Base-by-base conservation (phyloP, 208 protist species). In the Trypanosoma grayi region DNA sequence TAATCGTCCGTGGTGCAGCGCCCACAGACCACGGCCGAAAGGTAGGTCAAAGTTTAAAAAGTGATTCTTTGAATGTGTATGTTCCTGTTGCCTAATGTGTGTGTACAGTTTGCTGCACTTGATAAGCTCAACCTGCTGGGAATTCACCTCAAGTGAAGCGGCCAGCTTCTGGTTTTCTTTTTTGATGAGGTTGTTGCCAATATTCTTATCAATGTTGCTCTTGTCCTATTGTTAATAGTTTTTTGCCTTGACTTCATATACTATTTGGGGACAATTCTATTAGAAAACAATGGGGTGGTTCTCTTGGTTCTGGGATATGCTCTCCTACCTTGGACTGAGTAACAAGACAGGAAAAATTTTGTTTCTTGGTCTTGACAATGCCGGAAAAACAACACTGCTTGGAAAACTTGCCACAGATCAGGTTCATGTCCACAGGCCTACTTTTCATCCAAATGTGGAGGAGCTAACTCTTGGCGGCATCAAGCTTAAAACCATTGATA, bases 351-450 rank as follows among this genome's bases (percentile, higher is more conserved):
- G 93, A 1, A 95, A 94, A 66, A 98, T 99, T 43, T 81, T 99
- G 4, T 99, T 99, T 77, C 90, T 99, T 14, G 99, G 99, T 14
- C 85, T 99, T 18, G 99, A 99, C 79, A 99, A 99, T 81, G 99
- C 99, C 8, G 99, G 99, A 36, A 99, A 99, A 77, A 99, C 98
- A 5, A 99, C 99, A 5, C 83, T 99, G 2, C 79, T 99, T 14
- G 97, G 98, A 27, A 97, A 95, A 66, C 72, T 97, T 25, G 80
- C 87, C 27, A 95, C 84, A 0, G 90, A 94, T 45, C 87, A 97
- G 57, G 82, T 97, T 2, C 88, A 93, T 59, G 84, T 92, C 0
- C 84, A 94, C 76, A 70, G 89, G 9, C 92, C 92, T 11, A 97
- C 92, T 6, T 94, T 94, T 61, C 85, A 97, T 60, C 92, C 92